Evolutionary conservation across 805 yeast species (phyloP), one percentile per base, ranked within the genome.

Genomic region (Zygosaccharomyces pseudorouxii): DNA sequence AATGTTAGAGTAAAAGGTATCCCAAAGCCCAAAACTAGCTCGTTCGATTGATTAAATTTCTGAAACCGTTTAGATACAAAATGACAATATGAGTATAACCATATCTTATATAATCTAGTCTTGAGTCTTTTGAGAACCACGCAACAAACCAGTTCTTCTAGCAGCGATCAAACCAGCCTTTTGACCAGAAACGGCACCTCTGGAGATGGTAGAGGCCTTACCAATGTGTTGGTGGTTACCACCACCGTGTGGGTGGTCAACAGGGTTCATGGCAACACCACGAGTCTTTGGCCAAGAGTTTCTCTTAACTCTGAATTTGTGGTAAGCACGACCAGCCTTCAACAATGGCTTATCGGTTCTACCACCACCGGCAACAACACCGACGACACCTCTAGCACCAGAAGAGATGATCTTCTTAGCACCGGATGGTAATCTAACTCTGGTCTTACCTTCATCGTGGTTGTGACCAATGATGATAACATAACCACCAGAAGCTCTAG

Each of bases 191-290:
- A 92, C 98, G 65, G 98, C 97, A 78, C 96, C 96, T 86, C 98
- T 89, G 67, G 96, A 85, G 71, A 92, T 92, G 71, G 98, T 92
- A 69, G 98, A 92, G 71, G 98, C 97, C 84, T 92, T 92, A 89
- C 98, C 98, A 81, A 90, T 92, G 78, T 92, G 98, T 83, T 92
- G 98, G 80, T 92, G 98, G 96, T 90, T 90, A 92, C 99, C 99
- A 92, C 99, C 98, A 88, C 99, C 99, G 78, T 92, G 99, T 76
- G 99, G 99, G 83, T 92, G 99, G 77, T 92, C 99, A 76, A 92
- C 99, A 77, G 98, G 98, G 82, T 92, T 92, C 99, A 93, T 92
- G 76, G 99, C 99, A 75, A 92, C 98, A 92, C 98, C 99, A 83
- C 98, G 89, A 73, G 98, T 93, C 87, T 89, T 90, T 80, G 99